These are phyloP conservation scores for Neurospora tetraspora DNA, from an alignment of 495 filamentous ascomycete genomes.

Conservation along the genomic window DNA sequence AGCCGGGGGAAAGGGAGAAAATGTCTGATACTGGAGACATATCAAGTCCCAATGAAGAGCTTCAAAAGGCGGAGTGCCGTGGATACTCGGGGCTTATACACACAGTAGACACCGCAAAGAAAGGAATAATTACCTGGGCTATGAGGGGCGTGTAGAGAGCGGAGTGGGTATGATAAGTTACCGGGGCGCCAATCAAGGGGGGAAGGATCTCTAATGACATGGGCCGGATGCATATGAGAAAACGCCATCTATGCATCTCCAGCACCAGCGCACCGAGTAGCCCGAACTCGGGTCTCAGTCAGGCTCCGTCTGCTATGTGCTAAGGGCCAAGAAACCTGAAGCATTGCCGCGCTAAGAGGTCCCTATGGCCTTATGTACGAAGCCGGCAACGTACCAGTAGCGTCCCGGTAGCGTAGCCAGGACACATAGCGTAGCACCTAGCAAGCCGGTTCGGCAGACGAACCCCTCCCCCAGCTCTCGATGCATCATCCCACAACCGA, in stretches of 20 bases:
- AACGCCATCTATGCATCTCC: slow-evolving; percentile 21
- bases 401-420: neutral
- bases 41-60: neutral
- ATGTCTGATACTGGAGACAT: neutral
- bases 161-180: slow-evolving; percentile 5
- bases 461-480: neutral
- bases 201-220: slow-evolving; percentile 9
- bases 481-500: neutral
- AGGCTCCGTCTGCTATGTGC: neutral
- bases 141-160: slow-evolving; percentile 14
- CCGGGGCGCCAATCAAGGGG: slow-evolving; percentile 15
- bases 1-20: neutral
- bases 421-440: neutral
- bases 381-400: neutral
- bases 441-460: neutral
- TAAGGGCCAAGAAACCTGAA: neutral
- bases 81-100: neutral
- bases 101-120: neutral
- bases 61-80: neutral
- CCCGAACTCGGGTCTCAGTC: neutral
- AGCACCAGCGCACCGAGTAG: slow-evolving; percentile 5
- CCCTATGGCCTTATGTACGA: neutral
- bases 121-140: neutral
- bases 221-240: slow-evolving; percentile 13
- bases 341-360: neutral